Evolutionary conservation across 257 asterid species (phyloP), one percentile per base, ranked within the genome.

Genomic region (Fraxinus excelsior): DNA sequence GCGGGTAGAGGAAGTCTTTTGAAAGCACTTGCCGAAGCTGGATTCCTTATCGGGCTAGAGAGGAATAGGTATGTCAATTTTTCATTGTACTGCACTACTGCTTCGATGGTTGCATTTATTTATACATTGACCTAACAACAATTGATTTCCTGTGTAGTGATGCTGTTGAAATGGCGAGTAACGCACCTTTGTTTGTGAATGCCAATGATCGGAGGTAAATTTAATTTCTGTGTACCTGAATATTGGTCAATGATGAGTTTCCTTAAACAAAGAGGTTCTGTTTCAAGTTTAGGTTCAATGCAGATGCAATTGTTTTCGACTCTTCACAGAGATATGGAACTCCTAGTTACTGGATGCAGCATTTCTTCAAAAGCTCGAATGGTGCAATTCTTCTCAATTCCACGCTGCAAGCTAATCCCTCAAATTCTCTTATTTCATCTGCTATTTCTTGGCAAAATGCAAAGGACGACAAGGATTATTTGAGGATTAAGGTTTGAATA

Each of bases 291-390:
- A 93, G 97, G 86, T 94, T 92, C 93, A 86, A 81, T 46, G 91
- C 97, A 34, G 97, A 92, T 85, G 97, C 98, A 53, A 94, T 94
- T 82, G 97, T 92, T 70, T 94, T 91, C 26, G 87, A 93, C 78
- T 89, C 97, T 72, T 94, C 96, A 67, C 84, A 78, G 67, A 80
- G 65, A 13, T 94, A 92, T 72, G 95, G 97, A 62, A 92, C 97
- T 49, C 98, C 97, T n/a, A 92, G 85, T 83, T 94, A 92, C 79
- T 94, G 97, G 97, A 92, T 94, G 98, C 98, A 94, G 77, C 92
- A 84, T 11, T 84, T 92, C 73, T 94, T 94, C 87, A 86, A 74
- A 77, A 96, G 90, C 51, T 94, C 98, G 7, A 94, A 92, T 31
- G 97, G 93, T 3, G 98, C 98, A 72, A 83, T 72, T 31, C 92